Conservation (phyloP, 441 rosid genomes). For the Euphorbia schlechtendalii region DNA sequence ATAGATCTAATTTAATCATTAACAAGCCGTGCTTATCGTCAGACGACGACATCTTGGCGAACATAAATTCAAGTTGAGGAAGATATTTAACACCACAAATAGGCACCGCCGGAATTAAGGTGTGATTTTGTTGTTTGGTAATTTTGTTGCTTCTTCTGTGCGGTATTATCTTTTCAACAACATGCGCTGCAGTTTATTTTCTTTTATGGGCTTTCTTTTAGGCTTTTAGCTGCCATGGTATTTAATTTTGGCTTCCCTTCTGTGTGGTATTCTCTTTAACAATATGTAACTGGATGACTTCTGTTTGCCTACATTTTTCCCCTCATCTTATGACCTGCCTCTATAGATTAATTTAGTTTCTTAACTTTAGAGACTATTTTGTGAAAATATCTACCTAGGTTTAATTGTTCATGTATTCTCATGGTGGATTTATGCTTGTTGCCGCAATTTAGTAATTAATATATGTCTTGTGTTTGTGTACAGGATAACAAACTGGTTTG, state of each 20-base stretch:
- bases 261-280: no score
- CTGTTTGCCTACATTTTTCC: background rate
- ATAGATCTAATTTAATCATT: background rate
- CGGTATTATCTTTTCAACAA: no score
- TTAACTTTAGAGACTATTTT: background rate
- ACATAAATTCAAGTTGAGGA: background rate
- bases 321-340: background rate
- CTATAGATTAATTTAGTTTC: no score
- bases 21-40: background rate
- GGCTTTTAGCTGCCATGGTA: no score
- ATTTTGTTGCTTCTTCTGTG: no score
- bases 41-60: background rate
- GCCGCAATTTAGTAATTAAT: slow-evolving; percentile 10
- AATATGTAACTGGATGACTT: background rate
- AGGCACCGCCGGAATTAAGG: background rate
- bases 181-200: no score
- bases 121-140: background rate
- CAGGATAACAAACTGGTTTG: slow-evolving; percentile 10
- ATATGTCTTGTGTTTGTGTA: slow-evolving; percentile 1
- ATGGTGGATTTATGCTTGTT: slow-evolving; percentile 1
- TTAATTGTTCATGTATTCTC: slow-evolving; percentile 7
- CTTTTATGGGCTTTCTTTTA: no score
- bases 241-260: no score
- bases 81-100: background rate
- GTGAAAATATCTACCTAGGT: background rate